Percentiles rank a stretch among this genome's conserved stretches.
Conservation (phyloP, 2,329 filamentous ascomycete genomes). For the Penicillium sp. region DNA sequence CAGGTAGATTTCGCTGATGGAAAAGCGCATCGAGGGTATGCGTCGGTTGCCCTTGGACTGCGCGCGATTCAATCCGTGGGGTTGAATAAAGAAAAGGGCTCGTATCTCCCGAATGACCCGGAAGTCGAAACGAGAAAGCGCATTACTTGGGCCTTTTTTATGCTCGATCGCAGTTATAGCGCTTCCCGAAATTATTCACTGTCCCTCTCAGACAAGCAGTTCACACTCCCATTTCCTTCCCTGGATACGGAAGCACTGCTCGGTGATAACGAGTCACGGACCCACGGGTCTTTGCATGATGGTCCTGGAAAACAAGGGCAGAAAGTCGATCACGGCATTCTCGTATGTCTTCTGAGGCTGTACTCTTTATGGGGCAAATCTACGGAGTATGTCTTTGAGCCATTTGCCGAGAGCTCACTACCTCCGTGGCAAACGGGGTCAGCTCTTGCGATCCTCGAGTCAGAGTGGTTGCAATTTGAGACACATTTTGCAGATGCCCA, state of each 20-base stretch:
- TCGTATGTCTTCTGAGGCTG: slow-evolving; percentile 22
- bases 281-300: slow-evolving; percentile 16
- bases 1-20: slow-evolving; percentile 27
- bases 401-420: slow-evolving; percentile 9
- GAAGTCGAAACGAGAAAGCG: slow-evolving; percentile 18
- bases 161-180: slow-evolving; percentile 27
- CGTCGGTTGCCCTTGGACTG: slow-evolving; percentile 21
- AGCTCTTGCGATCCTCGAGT: slow-evolving; percentile 22
- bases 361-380: slow-evolving; percentile 26
- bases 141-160: slow-evolving; percentile 27
- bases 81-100: slow-evolving; percentile 17
- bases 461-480: slow-evolving; percentile 28
- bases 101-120: not conserved
- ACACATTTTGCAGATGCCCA: slow-evolving; percentile 27
- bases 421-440: slow-evolving; percentile 27
- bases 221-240: slow-evolving; percentile 21
- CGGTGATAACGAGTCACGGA: not conserved
- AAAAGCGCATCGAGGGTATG: slow-evolving; percentile 20
- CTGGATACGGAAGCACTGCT: not conserved
- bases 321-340: slow-evolving; percentile 21
- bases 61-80: slow-evolving; percentile 22
- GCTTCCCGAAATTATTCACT: slow-evolving; percentile 25
- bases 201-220: slow-evolving; percentile 25
- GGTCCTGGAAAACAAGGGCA: slow-evolving; percentile 16
- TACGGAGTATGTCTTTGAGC: slow-evolving; percentile 26